Base-by-base conservation (phyloP, 2,329 filamentous ascomycete species). In the Pezicula rhizophila region DNA sequence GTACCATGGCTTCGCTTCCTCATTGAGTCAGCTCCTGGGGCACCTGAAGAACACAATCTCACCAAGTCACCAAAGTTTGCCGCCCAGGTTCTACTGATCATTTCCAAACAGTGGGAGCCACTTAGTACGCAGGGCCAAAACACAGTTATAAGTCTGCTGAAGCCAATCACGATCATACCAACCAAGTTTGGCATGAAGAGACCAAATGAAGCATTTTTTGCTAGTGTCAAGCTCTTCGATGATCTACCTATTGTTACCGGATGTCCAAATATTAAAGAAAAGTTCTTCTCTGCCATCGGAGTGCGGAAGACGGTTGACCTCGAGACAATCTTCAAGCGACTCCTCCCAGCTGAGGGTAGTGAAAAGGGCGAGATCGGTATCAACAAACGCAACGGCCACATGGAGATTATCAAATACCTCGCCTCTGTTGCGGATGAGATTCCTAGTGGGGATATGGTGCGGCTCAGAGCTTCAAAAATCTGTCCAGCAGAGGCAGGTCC, bases 261-360 rank as follows among this genome's bases (percentile, higher is more conserved):
- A 11, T 82, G 91, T 39, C 82, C 85, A 37, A 80, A 83, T 28
- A 79, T 96, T 11, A 97, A 96, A 64, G 92, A 97, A 41, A 96
- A 95, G 64, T 88, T 99, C 53, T 69, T 99, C 39, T 71, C 78
- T 2, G 80, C 87, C 2, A 73, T 99, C 28, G 92, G 93, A 3
- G 91, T 99, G 23, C 83, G 93, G 51, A 97, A 97, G 70, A 99
- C 93, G 0, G 84, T 99, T 17, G 93, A 99, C 58, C 73, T 99
- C 2, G 89, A 89, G 28, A 92, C 95, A 26, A 95, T 99, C 26
- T 97, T 99, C 60, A 86, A 87, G 20, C 80, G 92, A 40, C 76
- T 99, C 39, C 77, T 78, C 45, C 76, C 78, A 14, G 73, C 81
- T 0, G 62, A 72, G 0, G 70, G 76, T 12, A 66, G 66, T 8